Percentiles rank a stretch among this genome's conserved stretches.
phyloP scores from a whole-genome alignment of 768 basidiomycete species.

The Rhizopogon rudus region DNA sequence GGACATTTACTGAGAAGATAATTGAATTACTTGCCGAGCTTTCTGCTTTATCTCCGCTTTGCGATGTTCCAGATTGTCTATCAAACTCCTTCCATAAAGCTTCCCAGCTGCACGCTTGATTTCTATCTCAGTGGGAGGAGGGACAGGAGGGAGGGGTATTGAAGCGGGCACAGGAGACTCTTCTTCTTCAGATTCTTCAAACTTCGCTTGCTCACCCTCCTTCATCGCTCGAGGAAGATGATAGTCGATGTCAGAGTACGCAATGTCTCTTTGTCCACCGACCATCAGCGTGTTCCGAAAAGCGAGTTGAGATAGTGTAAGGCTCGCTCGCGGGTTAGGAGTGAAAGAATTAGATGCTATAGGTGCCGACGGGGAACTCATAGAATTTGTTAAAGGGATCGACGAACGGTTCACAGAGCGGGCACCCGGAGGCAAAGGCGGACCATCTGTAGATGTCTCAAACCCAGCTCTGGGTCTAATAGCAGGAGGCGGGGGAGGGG shows the following conservation, averaged over 20 bases:
- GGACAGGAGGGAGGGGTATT: slow-evolving; percentile 24
- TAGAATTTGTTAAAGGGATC: slow-evolving; percentile 23
- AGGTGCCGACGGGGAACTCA: slow-evolving; percentile 31
- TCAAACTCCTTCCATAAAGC: slow-evolving; percentile 82
- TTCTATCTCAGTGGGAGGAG: slow-evolving; percentile 27
- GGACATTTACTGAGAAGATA: neutral
- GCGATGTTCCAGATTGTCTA: slow-evolving; percentile 82
- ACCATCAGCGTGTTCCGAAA: slow-evolving; percentile 79
- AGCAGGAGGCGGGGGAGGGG: slow-evolving; percentile 28
- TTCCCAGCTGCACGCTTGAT: slow-evolving; percentile 65
- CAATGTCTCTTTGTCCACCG: slow-evolving; percentile 59
- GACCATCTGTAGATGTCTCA: slow-evolving; percentile 60
- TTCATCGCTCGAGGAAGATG: slow-evolving; percentile 65
- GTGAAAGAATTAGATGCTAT: slow-evolving; percentile 63
- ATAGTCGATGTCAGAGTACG: slow-evolving; percentile 55
- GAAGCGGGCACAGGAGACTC: slow-evolving; percentile 28
- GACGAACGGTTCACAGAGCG: slow-evolving; percentile 51
- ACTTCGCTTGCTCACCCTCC: slow-evolving; percentile 74
- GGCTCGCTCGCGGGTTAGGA: slow-evolving; percentile 68
- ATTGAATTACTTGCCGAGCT: slow-evolving; percentile 57
- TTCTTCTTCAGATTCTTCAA: slow-evolving; percentile 35
- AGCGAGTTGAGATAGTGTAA: slow-evolving; percentile 77
- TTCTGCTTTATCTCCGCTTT: slow-evolving; percentile 80
- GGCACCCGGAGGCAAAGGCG: slow-evolving; percentile 74
- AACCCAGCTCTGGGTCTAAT: slow-evolving; percentile 51